Percentiles rank a stretch among this genome's conserved stretches.
Conservation (phyloP, 2,329 filamentous ascomycete species). For the Sordariomycetes sp. region DNA sequence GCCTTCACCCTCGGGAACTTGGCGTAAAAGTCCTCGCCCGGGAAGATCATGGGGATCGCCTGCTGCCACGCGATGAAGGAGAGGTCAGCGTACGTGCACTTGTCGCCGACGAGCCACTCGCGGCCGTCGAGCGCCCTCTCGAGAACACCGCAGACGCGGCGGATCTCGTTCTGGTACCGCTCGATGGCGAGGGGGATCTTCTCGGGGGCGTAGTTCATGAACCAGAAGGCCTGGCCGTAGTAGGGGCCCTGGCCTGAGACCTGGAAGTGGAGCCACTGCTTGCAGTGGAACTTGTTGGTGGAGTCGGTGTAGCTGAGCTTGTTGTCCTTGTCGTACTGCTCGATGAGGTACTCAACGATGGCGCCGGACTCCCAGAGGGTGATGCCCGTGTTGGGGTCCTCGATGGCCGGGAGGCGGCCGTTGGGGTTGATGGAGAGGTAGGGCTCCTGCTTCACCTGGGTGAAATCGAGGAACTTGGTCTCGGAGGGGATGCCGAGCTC, state of each 20-base stretch:
- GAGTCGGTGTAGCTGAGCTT: constrained; percentile 7
- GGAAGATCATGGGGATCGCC: constrained; percentile 4
- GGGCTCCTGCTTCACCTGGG: constrained; percentile 12
- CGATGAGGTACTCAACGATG: constrained; percentile 13
- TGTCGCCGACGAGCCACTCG: constrained; percentile 26
- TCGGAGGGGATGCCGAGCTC: constrained; percentile 22
- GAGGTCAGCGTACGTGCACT: constrained; percentile 24
- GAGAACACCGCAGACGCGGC: constrained; percentile 29
- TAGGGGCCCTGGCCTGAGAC: constrained; percentile 23
- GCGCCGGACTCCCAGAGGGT: constrained; percentile 17
- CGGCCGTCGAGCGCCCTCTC: constrained; percentile 20
- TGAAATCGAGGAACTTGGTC: constrained; percentile 9
- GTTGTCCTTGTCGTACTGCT: constrained; percentile 13
- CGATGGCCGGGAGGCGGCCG: constrained; percentile 17
- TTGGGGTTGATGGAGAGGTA: constrained; percentile 19
- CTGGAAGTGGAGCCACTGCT: constrained; percentile 11
- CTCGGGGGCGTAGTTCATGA: constrained; percentile 21
- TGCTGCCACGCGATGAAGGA: constrained; percentile 17
- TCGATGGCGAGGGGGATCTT: constrained; percentile 27
- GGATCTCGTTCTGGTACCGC: constrained; percentile 31
- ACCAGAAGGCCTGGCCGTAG: constrained; percentile 25
- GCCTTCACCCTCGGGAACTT: neutral
- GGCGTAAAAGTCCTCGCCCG: neutral
- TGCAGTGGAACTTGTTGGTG: constrained; percentile 5
- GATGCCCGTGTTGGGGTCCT: constrained; percentile 19